Conservation (phyloP, 176 grass and related monocot genomes). For the Juncus effusus region DNA sequence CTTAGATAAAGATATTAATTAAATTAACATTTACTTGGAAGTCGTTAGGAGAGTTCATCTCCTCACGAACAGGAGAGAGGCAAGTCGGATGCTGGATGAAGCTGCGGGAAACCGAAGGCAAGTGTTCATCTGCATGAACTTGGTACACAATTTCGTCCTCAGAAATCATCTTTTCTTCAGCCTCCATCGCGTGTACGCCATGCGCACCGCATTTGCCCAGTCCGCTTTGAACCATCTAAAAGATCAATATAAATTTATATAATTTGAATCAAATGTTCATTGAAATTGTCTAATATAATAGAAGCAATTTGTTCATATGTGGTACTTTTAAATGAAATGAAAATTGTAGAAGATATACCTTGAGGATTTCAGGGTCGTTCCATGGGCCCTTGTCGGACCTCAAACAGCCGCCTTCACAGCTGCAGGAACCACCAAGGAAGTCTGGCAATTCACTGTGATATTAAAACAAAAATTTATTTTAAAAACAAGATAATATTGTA, state of each 20-base stretch:
- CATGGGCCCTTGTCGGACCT: conserved; percentile 95
- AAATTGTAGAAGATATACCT: conserved; percentile 37
- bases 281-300: neutral
- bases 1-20: neutral
- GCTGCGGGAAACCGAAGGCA: conserved; percentile 38
- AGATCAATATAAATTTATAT: conserved; percentile 13
- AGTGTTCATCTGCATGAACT: conserved; percentile 35
- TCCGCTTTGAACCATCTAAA: conserved; percentile 89
- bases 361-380: conserved; percentile 81
- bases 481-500: neutral
- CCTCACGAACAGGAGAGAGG: conserved; percentile 76
- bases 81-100: conserved; percentile 60
- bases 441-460: conserved; percentile 76
- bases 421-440: conserved; percentile 88
- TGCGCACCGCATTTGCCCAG: conserved; percentile 61
- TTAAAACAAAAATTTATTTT: too few relatives aligned
- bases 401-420: conserved; percentile 80
- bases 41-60: conserved; percentile 22
- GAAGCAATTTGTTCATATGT: neutral
- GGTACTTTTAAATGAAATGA: neutral
- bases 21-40: conserved; percentile 32
- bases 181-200: conserved; percentile 24
- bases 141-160: conserved; percentile 63
- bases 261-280: neutral
- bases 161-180: conserved; percentile 73